Evolutionary conservation across 2,329 filamentous ascomycete genomes (phyloP).

Genomic region (Calonectria ilicicola): DNA sequence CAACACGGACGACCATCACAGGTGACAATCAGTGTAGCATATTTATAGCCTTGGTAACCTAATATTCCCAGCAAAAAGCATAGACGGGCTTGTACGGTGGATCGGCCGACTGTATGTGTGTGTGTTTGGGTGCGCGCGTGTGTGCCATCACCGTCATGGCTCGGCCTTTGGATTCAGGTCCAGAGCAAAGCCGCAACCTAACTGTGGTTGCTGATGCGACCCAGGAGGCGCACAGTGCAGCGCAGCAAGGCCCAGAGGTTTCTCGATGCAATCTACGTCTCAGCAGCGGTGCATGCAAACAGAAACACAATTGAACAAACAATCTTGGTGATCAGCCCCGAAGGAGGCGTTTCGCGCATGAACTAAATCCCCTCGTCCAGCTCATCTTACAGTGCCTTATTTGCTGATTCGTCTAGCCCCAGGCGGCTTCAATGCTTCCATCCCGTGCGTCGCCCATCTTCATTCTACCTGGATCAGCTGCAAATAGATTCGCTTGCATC

Average conservation of each 20-base stretch:
- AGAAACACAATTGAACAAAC: background rate
- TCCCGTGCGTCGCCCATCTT: conserved; percentile 6
- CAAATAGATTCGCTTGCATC: background rate
- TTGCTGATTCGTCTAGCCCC: conserved; percentile 5
- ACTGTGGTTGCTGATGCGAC: background rate
- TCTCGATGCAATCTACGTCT: conserved; percentile 6
- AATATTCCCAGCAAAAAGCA: conserved; percentile 12
- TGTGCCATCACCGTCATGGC: background rate
- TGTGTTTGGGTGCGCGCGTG: too few relatives aligned
- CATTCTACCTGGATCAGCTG: conserved; percentile 11
- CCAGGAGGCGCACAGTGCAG: background rate
- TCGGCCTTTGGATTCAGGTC: background rate
- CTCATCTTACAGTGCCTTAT: conserved; percentile 7
- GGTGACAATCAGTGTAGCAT: conserved; percentile 16
- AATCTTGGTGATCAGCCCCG: conserved; percentile 12
- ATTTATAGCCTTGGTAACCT: conserved; percentile 9
- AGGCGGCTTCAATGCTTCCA: conserved; percentile 9
- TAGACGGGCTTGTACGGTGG: background rate
- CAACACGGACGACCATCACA: background rate
- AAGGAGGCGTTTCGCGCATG: conserved; percentile 32
- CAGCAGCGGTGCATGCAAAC: conserved; percentile 7
- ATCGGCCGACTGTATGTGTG: background rate
- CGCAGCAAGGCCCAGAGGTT: background rate
- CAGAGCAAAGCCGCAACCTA: background rate
- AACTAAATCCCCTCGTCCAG: conserved; percentile 25